Percentiles rank a stretch among this genome's conserved stretches.
Conservation (phyloP, 163 green algal species). For the Prototheca stagnorum region DNA sequence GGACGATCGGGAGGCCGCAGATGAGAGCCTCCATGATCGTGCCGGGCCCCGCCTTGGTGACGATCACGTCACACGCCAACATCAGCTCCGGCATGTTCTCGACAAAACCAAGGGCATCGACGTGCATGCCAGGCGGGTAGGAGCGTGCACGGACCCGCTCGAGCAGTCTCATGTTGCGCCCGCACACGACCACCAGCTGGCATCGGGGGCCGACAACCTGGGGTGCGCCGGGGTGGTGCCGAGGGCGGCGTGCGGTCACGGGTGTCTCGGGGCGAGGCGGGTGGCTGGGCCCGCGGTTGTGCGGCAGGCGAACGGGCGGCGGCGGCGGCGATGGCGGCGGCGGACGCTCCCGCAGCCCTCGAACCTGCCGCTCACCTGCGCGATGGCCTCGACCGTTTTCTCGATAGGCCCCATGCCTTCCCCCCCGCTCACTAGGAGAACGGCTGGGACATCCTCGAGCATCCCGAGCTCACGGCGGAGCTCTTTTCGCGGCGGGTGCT, state of each 20-base stretch:
- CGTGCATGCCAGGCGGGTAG: conserved; percentile 27
- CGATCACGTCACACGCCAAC: conserved; percentile 57
- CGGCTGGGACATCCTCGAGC: conserved; percentile 34
- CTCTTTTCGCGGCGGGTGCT: conserved; percentile 23
- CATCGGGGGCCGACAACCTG: conserved; percentile 15
- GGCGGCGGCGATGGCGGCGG: too few species aligned
- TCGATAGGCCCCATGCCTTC: conserved; percentile 95
- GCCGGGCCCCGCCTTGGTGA: conserved; percentile 74
- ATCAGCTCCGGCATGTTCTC: conserved; percentile 96
- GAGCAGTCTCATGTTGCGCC: conserved; percentile 71
- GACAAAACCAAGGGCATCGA: conserved; percentile 69
- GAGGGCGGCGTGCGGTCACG: too few species aligned
- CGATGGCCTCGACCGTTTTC: conserved; percentile 62
- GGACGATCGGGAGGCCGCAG: conserved; percentile 79
- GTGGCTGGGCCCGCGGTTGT: too few species aligned
- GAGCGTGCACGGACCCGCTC: conserved; percentile 29
- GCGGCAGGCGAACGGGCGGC: too few species aligned
- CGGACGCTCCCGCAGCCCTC: too few species aligned
- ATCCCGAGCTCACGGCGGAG: conserved; percentile 47
- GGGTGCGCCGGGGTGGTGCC: too few species aligned
- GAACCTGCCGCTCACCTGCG: conserved; percentile 12
- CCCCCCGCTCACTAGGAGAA: conserved; percentile 81
- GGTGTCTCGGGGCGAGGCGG: too few species aligned
- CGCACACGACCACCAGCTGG: conserved; percentile 83
- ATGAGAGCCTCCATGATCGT: conserved; percentile 96